Evolutionary conservation across 441 rosid species (phyloP).

Genomic region (Bruguiera hainesii): DNA sequence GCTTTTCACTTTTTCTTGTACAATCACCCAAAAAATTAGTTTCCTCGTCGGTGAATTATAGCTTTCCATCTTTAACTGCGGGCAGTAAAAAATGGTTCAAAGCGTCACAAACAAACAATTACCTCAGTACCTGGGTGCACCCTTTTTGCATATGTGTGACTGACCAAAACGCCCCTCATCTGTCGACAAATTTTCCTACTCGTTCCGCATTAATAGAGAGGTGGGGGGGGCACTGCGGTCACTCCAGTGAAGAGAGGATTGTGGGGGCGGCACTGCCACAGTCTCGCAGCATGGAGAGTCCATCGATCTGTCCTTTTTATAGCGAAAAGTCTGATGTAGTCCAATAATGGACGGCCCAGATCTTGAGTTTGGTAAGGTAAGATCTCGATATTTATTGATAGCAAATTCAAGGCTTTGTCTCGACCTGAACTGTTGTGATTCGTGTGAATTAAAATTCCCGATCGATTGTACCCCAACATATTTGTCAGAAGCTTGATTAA

Average conservation of each 20-base stretch:
- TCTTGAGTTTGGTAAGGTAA: background rate
- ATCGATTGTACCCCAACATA: background rate
- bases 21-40: background rate
- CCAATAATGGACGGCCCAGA: constrained; percentile 24
- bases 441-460: background rate
- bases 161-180: constrained; percentile 34
- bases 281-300: constrained; percentile 42
- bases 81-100: background rate
- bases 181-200: background rate
- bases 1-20: background rate
- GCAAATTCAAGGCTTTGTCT: constrained; percentile 22
- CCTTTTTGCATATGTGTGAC: background rate
- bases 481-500: constrained; percentile 19
- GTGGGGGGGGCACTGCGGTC: constrained; percentile 33
- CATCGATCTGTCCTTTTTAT: constrained; percentile 48
- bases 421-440: background rate
- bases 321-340: constrained; percentile 39
- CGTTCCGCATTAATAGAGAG: background rate
- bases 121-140: constrained; percentile 20
- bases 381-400: constrained; percentile 33
- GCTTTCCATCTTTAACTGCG: constrained; percentile 7
- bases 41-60: background rate
- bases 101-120: constrained; percentile 2
- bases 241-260: constrained; percentile 31
- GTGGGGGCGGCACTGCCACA: constrained; percentile 46